Evolutionary conservation across 2,329 filamentous ascomycete species (phyloP), one percentile per base, ranked within the genome.

Genomic region (Microcera coccophila): DNA sequence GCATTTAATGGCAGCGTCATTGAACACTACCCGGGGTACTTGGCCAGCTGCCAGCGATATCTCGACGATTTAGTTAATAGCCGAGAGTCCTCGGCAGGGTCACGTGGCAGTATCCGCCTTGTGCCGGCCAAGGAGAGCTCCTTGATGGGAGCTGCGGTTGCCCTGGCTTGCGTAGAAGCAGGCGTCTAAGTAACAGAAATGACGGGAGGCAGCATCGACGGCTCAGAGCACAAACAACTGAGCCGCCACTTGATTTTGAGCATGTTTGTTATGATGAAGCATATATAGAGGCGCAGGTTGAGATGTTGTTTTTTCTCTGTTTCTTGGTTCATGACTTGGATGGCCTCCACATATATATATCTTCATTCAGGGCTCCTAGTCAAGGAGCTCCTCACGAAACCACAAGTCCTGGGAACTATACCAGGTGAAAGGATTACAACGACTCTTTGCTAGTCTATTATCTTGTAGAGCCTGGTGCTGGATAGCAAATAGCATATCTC

Each of bases 1-100:
- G 84, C 84, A 3, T 90, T 84, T 65, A 90, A 88, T 58, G 87
- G 87, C 34, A 85, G 82, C 20, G 85, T 91, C 38, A 82, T 90
- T 39, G 85, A 90, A 64, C 82, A 84, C 54, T 91, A 90, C 58
- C 85, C 87, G 0, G 69, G 71, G 7, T 91, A 89, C 62, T 70
- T 76, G 17, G 65, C 63, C 22, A 72, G 68, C 32, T 83, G 82
- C 56, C 85, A 90, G 61, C 60, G 60, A 5, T 81, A 81, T 53
- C 66, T 90, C 36, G 72, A 88, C 55, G 67, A 72, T 29, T 67
- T 90, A 8, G 73, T 81, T 55, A 51, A 54, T 19, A 52, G 49
- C 36, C 47, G 47, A 12, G 37, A 47, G 14, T 57, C 49, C 28
- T 48, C 48, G n/a, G 52, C 57, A 54, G 69, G 60, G 38, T 68